Evolutionary conservation across 495 filamentous ascomycete species (phyloP), one percentile per base, ranked within the genome.

Genomic region (Oidiodendron maius): DNA sequence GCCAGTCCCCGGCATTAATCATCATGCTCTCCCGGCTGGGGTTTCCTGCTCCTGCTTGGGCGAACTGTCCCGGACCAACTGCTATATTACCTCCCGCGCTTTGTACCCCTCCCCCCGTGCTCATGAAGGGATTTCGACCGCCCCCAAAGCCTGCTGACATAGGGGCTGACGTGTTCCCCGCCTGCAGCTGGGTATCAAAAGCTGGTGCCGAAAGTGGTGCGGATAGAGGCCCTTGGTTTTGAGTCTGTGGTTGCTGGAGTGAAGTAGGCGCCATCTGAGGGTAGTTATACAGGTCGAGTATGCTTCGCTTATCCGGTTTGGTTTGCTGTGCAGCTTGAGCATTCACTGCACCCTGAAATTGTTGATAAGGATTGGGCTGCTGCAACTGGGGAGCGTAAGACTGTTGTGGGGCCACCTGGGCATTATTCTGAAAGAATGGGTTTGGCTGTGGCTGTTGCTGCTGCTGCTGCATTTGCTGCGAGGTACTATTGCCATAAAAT

Each of bases 1-100:
- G 83, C 70, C 81, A 81, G 35, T 65, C 71, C 55, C 80, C 82
- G 52, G 64, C 70, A 48, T 69, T 86, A 63, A 96, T 76, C 59
- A 86, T 89, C 49, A 94, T 84, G 58, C 91, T 96, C 56, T 94
- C 93, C 52, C 93, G 81, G 64, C 89, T 96, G 53, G 83, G 79
- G 57, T 95, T 87, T 34, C 75, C 63, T 51, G 44, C 30, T 20
- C 55, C 58, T 26, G 44, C 54, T 17, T 45, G 46, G 10, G 25
- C 22, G 39, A 55, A 55, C 11, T 46, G 34, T 10, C 22, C 36
- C 47, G 52, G 41, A 34, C 42, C 49, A 52, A 46, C 58, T 25
- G 36, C 49, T 55, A 46, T 44, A 61, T 36, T 60, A 37, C 43
- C 48, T 34, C 56, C 39, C 55, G 54, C 32, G 44, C 15, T 59